Percentiles rank a stretch among this genome's conserved stretches.
Evolutionary conservation across 129 eudicot genomes (phyloP).

Genomic region (Artemisia tridentata): DNA sequence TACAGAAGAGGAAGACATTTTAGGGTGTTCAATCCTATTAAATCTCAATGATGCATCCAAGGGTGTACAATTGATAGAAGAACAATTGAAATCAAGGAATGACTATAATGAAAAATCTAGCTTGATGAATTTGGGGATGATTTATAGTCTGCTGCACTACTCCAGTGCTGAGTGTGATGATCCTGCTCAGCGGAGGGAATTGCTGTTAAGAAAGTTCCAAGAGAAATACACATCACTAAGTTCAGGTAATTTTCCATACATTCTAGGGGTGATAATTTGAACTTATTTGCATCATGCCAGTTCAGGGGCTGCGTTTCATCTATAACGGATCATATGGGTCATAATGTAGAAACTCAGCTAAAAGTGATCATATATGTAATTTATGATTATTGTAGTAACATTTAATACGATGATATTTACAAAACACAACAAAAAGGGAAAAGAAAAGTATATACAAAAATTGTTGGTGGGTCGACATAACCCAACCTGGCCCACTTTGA

Average conservation of each 20-base stretch:
- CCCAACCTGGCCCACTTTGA: too few species aligned
- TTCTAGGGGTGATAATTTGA: neutral
- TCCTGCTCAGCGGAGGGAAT: conserved; percentile 75
- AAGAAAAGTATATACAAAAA: neutral
- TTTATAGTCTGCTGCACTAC: conserved; percentile 80
- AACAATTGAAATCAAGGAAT: conserved; percentile 60
- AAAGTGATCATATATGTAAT: too few species aligned
- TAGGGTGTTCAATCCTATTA: conserved; percentile 79
- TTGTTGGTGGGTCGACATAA: neutral
- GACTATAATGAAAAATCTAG: conserved; percentile 75
- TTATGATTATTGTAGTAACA: too few species aligned
- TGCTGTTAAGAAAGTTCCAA: conserved; percentile 59
- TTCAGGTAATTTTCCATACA: conserved; percentile 53
- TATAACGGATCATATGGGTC: too few species aligned
- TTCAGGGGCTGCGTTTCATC: too few species aligned
- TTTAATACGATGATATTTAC: too few species aligned
- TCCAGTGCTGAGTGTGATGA: conserved; percentile 56
- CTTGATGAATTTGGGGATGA: conserved; percentile 92
- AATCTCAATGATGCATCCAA: conserved; percentile 80
- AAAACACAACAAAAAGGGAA: too few species aligned
- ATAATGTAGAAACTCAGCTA: too few species aligned
- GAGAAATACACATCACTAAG: conserved; percentile 58
- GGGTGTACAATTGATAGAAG: conserved; percentile 90
- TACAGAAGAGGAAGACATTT: conserved; percentile 76
- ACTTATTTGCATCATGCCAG: too few species aligned